phyloP scores from a whole-genome alignment of 2,329 filamentous ascomycete genomes.

The Arthrocladium fulminans region DNA sequence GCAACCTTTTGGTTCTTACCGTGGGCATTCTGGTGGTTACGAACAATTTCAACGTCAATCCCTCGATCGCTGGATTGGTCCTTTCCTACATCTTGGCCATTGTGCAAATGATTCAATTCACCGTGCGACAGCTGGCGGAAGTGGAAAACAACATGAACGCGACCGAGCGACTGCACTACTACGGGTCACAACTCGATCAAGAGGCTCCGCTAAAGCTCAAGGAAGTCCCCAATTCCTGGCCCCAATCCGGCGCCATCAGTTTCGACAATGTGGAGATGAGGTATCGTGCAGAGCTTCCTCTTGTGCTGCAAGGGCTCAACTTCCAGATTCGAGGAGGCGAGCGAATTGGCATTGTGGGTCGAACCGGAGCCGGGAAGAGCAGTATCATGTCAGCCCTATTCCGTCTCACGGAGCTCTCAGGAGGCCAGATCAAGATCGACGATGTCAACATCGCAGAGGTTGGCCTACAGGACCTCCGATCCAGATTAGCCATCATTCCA shows the following conservation, averaged over 20 bases:
- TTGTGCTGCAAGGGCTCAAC: conserved; percentile 60
- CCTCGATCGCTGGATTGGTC: conserved; percentile 78
- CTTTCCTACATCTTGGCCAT: conserved; percentile 89
- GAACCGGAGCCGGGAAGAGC: conserved; percentile 29
- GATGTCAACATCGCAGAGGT: conserved; percentile 21
- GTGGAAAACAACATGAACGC: conserved; percentile 98
- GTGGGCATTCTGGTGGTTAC: conserved; percentile 88
- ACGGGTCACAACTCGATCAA: conserved; percentile 76
- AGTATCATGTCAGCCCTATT: conserved; percentile 27
- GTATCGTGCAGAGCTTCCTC: conserved; percentile 61
- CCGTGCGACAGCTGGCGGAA: conserved; percentile 84
- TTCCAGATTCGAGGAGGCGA: conserved; percentile 38
- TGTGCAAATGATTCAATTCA: conserved; percentile 93
- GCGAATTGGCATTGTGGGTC: conserved; percentile 37
- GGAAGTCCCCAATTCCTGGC: conserved; percentile 69
- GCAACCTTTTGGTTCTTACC: conserved; percentile 74
- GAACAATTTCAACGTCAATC: conserved; percentile 73
- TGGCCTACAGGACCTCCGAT: conserved; percentile 21
- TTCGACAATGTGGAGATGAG: conserved; percentile 72
- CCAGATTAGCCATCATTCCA: conserved; percentile 22
- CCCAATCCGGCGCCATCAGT: conserved; percentile 71
- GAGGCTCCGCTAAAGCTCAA: conserved; percentile 73
- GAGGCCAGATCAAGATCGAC: conserved; percentile 22
- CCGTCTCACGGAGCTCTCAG: conserved; percentile 20
- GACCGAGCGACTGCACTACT: conserved; percentile 84